A percentile compares a stretch with the other conserved stretches of the same genome.
Conservation (phyloP, 164 flowering plant genomes). For the Santalum album region DNA sequence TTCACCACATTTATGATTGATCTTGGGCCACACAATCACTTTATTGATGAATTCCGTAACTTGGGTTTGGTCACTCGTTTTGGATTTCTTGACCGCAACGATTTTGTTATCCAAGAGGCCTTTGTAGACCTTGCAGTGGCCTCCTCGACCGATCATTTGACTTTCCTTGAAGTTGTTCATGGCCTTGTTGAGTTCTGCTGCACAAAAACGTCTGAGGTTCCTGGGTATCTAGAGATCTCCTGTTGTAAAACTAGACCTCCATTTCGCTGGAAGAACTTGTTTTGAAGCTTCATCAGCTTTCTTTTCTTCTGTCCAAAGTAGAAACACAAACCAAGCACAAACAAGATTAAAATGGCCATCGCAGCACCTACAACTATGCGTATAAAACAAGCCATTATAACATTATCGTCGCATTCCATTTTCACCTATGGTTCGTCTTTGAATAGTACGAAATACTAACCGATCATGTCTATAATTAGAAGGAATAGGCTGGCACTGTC, state of each 20-base stretch:
- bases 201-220: conserved; percentile 19
- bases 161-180: conserved; percentile 61
- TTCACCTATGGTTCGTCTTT: no score
- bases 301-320: conserved; percentile 19
- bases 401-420: no score
- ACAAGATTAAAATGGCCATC: not conserved
- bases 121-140: conserved; percentile 82
- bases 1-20: conserved; percentile 85
- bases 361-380: conserved; percentile 13
- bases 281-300: conserved; percentile 24
- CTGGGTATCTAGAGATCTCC: conserved; percentile 11
- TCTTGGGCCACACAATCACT: conserved; percentile 70
- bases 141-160: conserved; percentile 69
- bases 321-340: conserved; percentile 10
- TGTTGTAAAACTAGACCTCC: conserved; percentile 35
- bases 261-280: conserved; percentile 33
- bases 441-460: no score
- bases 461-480: not conserved
- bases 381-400: no score
- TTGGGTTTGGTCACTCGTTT: conserved; percentile 50
- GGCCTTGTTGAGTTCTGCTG: conserved; percentile 55
- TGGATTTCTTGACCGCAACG: conserved; percentile 82
- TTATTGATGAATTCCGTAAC: conserved; percentile 66
- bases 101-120: conserved; percentile 55
- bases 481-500: no score